Evolutionary conservation across 176 grass and related monocot species (phyloP), one percentile per base, ranked within the genome.

Genomic region (Carex cristatella): DNA sequence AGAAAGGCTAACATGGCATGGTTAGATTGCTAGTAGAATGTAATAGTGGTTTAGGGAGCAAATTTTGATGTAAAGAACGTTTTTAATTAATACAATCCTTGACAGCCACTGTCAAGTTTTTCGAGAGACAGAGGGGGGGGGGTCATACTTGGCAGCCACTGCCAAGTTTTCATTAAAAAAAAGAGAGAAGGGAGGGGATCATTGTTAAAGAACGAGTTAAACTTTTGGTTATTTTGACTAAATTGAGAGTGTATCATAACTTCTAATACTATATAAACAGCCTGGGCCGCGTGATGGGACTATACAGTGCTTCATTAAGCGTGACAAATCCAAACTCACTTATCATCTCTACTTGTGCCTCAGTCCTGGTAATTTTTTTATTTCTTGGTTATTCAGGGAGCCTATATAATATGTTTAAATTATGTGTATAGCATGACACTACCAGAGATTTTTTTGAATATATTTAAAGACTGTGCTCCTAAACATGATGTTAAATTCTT

Each of bases 331-430:
- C 23, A 97, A 93, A 76, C 89, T 87, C 81, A 94, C 90, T 7
- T 97, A 97, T 86, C 90, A 85, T 85, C 94, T 97, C 65, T 97
- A 97, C 87, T 86, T 97, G 28, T 97, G 90, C 73, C 94, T 97
- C 86, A 87, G 85, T 69, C 61, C 94, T 80, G 87, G 92, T 97
- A 94, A 85, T 79, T 84, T 53, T 84, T 84, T 14, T 42, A 75
- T 54, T 82, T 68, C 2, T 13, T 32, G 60, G 18, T 35, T 1
- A 51, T 3, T 13, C 30, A 28, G 83, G 68, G 15, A 59, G 15
- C 5, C 23, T 70, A 32, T 89, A 10, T 57, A 23, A 82, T 69
- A 37, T 60, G 62, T 0, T 13, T 16, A 63, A 74, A 5, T 66
- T 59, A 23, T 60, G 38, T 64, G 64, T 70, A 16, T 0, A 51